Base-by-base conservation (phyloP, 768 basidiomycete species). In the Suillus subaureus region DNA sequence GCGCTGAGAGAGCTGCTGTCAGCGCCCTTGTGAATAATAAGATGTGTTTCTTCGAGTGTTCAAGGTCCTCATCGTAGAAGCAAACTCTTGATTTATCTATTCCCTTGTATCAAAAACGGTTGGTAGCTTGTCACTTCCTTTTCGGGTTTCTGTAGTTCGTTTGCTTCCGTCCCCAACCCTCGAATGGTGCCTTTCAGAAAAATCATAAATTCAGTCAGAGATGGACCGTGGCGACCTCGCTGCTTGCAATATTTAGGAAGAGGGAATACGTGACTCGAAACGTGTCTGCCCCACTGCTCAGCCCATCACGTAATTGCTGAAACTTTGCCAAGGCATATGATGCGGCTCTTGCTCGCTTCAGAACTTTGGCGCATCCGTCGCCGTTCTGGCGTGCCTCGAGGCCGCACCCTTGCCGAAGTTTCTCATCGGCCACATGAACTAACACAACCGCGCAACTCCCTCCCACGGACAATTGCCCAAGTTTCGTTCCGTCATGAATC, bases 41-140 rank as follows among this genome's bases (percentile, higher is more conserved):
- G 35, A 56, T n/a, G 21, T 6, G 33, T 61, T 52, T 23, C 26
- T 60, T 31, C 16, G 39, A 26, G 55, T 61, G 62, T 23, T 52
- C 58, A 66, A 64, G 66, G 69, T 71, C 69, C 63, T 58, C 39
- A 4, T 40, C 6, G 3, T 0, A 16, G 58, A 52, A 47, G 57
- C 65, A 33, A 11, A 21, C 26, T 2, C 8, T 63, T 31, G 15
- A 55, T 75, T 74, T 23, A 70, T 66, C 21, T 39, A 2, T 18
- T 63, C 35, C 66, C 40, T 74, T 74, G 66, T 74, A 11, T 66
- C 65, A 4, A 33, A 67, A 61, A 42, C 0, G 60, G 73, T 6
- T 0, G 1, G 1, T 64, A 51, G 61, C 65, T 74, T 74, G 33
- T 55, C 1, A 0, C 3, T 60, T 1, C 72, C 60, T 2, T 23